Conservation (phyloP, 441 rosid species). For the Corymbia calophylla region DNA sequence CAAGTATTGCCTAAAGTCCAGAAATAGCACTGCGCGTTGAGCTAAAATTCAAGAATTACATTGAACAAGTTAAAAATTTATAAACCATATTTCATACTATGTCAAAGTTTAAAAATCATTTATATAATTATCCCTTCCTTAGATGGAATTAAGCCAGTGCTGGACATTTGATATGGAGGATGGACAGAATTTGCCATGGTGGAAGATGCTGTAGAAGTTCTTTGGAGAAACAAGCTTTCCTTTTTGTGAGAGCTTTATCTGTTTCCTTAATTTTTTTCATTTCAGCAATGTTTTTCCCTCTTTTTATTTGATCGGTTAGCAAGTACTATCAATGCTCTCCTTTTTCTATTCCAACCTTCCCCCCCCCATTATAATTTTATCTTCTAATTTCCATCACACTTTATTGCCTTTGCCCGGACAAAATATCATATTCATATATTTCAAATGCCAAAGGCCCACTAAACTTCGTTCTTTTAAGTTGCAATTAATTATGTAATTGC, state of each 20-base stretch:
- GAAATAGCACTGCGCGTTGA: rapidly evolving
- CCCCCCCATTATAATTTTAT: no score
- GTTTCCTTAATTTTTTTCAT: no score
- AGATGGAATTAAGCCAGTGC: no score
- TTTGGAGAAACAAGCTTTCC: no score
- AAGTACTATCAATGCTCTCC: rapidly evolving
- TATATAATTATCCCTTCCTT: neutral
- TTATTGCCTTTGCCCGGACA: neutral
- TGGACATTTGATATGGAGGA: neutral
- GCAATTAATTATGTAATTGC: neutral
- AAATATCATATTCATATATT: neutral
- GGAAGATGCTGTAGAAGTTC: no score
- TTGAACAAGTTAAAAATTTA: no score
- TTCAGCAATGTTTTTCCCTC: no score
- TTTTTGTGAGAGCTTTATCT: no score
- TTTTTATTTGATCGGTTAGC: rapidly evolving
- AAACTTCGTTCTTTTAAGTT: neutral
- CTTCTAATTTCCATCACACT: neutral
- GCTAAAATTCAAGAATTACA: rapidly evolving
- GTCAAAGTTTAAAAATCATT: no score
- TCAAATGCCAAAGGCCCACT: neutral
- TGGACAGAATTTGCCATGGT: no score
- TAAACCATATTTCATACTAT: rapidly evolving
- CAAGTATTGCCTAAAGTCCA: neutral
- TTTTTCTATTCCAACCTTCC: rapidly evolving